Base-by-base conservation (phyloP, 805 yeast species). In the Metschnikowia shivogae region DNA sequence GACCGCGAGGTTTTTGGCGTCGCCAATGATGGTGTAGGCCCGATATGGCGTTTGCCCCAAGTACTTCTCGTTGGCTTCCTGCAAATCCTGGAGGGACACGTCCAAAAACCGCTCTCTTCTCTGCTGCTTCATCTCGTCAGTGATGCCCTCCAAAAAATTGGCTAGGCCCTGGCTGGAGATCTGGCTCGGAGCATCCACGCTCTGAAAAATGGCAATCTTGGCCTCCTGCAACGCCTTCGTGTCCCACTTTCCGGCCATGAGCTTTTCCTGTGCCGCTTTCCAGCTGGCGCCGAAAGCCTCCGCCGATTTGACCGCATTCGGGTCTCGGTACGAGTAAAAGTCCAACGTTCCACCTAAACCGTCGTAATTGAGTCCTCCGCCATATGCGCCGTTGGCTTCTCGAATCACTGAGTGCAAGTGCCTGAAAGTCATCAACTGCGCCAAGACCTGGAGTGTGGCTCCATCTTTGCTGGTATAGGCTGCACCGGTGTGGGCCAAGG, bases 301-400 rank as follows among this genome's bases (percentile, higher is more conserved):
- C 9, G 87, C 62, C 2, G 97, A 84, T 51, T 80, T 78, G 32
- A 75, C 60, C 1, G 97, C 88, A 52, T 87, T 84, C 13, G 99
- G 99, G 63, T 93, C 99, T 55, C 99, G 77, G 69, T 92, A 93
- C 0, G 98, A 89, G 66, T 85, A 93, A 67, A 76, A 89, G 29
- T 86, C 77, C 57, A 92, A 80, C 2, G 82, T 56, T 0, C 97
- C 98, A 41, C 86, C 88, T 19, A 87, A 61, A 0, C 92, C 89
- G 60, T 84, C 86, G 62, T 83, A 93, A 6, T 78, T 68, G 4
- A 95, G 86, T 4, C 99, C 99, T 5, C 96, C 98, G 6, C 99
- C 99, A 60, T 93, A 93, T 0, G 99, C 99, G 47, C 99, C 99
- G 46, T 96, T 96, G 58, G 92, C 81, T 60, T 93, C 99, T 53